Conservation (phyloP, 2,329 filamentous ascomycete species). For the Colletotrichum sp. region DNA sequence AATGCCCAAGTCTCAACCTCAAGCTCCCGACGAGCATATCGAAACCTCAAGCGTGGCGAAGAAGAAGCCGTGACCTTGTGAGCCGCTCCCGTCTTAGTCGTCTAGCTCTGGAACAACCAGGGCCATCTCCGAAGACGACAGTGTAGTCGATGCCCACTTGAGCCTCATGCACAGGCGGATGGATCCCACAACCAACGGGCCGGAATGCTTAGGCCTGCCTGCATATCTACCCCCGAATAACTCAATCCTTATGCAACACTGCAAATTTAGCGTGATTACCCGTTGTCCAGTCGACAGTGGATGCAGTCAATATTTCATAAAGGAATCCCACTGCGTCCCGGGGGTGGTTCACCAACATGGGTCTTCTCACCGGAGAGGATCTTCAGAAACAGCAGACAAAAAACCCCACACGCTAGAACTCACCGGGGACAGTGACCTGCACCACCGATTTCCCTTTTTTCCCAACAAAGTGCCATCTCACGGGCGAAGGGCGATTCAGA, state of each 20-base stretch:
- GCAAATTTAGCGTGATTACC: too few species aligned
- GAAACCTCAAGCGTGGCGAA: fast-evolving
- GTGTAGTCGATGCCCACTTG: not conserved
- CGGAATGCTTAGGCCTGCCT: not conserved
- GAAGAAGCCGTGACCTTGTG: not conserved
- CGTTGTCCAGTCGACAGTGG: slow-evolving; percentile 16
- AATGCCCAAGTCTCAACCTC: not conserved
- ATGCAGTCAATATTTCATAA: not conserved
- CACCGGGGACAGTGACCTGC: not conserved
- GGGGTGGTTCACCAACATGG: not conserved
- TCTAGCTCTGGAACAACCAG: not conserved
- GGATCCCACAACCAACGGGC: not conserved
- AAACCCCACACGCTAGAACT: slow-evolving; percentile 5
- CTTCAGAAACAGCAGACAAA: slow-evolving; percentile 7
- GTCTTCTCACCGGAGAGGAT: not conserved
- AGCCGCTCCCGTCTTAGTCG: not conserved
- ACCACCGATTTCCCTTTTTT: not conserved
- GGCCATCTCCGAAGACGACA: not conserved
- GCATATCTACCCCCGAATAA: not conserved
- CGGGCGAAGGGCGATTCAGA: not conserved
- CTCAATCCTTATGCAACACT: not conserved
- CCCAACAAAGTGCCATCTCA: not conserved
- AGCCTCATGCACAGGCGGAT: not conserved
- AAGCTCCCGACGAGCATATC: not conserved
- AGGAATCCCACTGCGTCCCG: not conserved